Evolutionary conservation across 164 flowering plant species (phyloP), one percentile per base, ranked within the genome.

Genomic region (Annona squamosa): DNA sequence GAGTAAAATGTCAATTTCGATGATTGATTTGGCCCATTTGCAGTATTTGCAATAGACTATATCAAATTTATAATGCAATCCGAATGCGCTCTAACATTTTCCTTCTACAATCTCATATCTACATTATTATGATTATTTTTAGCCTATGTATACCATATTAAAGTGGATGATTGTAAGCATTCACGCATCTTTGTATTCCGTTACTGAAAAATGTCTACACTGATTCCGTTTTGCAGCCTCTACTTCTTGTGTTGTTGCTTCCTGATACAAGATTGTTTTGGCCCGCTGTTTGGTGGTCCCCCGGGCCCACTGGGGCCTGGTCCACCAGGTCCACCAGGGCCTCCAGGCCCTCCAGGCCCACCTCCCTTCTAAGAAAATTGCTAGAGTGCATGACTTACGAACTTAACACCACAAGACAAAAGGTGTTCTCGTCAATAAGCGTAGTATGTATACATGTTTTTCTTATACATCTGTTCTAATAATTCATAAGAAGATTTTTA

Each of bases 211-310:
- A 4, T 63, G 5, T 63, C 65, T 5, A 26, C 65, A 17, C 46
- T 46, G 1, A 45, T n/a, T 43, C 41, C 17, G 73, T 44, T 59
- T 62, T n/a, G 65, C 52, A 71, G 73, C 73, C 46, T 71, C 1
- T 71, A 59, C 46, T 71, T 61, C 67, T 66, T 71, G 7, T 71
- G 73, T 41, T 71, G 67, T 16, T 71, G 73, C 56, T 61, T 59
- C 66, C n/a, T 71, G 63, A 48, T 71, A 18, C 73, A 71, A 61
- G 73, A 71, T 17, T 71, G 73, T 4, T 57, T n/a, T 46, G 73
- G 73, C 1, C 67, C 73, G 7, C 0, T 61, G 5, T 71, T 71
- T 59, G 67, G 73, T 71, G 73, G 73, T 26, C 66, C 72, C 37
- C 71, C 71, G 3, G 37, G 26, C 0, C 41, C 41, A 48, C 73